Conservation (phyloP, 208 protist genomes). For the Trypanosoma conorhini region DNA sequence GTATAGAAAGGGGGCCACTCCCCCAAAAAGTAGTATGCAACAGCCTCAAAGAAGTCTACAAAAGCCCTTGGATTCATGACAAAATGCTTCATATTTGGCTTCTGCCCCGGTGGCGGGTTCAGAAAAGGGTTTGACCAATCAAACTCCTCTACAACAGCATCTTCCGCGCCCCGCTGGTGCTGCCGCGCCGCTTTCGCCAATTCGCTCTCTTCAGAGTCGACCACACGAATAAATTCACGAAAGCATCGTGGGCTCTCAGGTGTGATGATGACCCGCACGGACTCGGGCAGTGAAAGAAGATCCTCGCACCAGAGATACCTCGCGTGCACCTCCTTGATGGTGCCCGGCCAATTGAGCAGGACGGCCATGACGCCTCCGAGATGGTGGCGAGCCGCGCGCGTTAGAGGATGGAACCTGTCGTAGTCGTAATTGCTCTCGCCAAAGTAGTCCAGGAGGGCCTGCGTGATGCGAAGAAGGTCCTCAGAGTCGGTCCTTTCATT, state of each 20-base stretch:
- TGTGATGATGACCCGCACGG: slow-evolving; percentile 39
- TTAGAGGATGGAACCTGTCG: slow-evolving; percentile 59
- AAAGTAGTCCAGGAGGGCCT: slow-evolving; percentile 21
- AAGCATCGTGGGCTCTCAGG: slow-evolving; percentile 39
- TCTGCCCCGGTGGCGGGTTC: slow-evolving; percentile 21
- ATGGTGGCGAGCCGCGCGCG: slow-evolving; percentile 46
- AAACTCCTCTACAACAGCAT: slow-evolving; percentile 24
- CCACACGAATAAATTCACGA: slow-evolving; percentile 17
- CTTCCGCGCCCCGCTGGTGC: slow-evolving; percentile 2
- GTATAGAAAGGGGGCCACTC: slow-evolving; percentile 19
- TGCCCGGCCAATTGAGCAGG: slow-evolving; percentile 29
- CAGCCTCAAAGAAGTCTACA: slow-evolving; percentile 34
- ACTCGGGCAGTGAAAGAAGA: slow-evolving; percentile 31
- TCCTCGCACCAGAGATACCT: slow-evolving; percentile 37
- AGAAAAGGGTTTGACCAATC: slow-evolving; percentile 53
- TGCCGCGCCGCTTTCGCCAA: slow-evolving; percentile 30
- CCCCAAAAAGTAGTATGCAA: slow-evolving; percentile 36
- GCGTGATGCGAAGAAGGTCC: slow-evolving; percentile 22
- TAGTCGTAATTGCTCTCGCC: slow-evolving; percentile 37
- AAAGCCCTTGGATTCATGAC: slow-evolving; percentile 74
- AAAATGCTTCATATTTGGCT: slow-evolving; percentile 35
- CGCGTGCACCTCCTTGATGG: slow-evolving; percentile 58
- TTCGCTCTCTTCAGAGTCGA: slow-evolving; percentile 32
- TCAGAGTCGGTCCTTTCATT: slow-evolving; percentile 23
- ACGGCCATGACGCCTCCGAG: slow-evolving; percentile 30